phyloP scores from a whole-genome alignment of 768 basidiomycete species.

The Boletus pseudo-olivaceus region DNA sequence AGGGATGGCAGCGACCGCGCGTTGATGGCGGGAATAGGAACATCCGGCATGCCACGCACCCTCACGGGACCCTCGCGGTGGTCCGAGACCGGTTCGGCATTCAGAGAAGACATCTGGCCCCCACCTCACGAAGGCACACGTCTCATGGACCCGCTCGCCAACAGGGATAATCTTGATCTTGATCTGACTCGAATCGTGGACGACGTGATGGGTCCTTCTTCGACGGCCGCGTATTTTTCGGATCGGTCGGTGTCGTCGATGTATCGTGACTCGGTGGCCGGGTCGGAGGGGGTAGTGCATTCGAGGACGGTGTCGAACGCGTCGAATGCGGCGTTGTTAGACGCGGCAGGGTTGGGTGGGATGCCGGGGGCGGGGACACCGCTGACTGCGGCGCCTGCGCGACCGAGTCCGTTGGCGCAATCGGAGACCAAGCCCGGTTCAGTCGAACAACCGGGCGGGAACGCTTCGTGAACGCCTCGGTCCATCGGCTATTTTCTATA shows the following conservation, averaged over 20 bases:
- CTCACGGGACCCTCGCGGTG: neutral
- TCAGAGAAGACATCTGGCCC: slow-evolving; percentile 45
- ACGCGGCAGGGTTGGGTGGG: slow-evolving; percentile 20
- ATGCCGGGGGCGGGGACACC: neutral
- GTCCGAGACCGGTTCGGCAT: slow-evolving; percentile 45
- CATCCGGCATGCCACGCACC: neutral
- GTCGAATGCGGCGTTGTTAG: slow-evolving; percentile 22
- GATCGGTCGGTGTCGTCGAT: slow-evolving; percentile 24
- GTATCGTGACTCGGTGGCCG: slow-evolving; percentile 10
- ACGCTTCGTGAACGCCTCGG: neutral
- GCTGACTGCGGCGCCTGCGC: neutral
- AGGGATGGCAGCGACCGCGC: neutral
- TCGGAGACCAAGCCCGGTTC: neutral
- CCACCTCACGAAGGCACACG: slow-evolving; percentile 33
- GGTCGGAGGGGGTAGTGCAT: slow-evolving; percentile 5
- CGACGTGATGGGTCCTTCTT: slow-evolving; percentile 45
- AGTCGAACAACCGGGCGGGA: neutral
- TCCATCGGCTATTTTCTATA: neutral
- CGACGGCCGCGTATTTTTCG: slow-evolving; percentile 16
- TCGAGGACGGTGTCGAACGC: slow-evolving; percentile 20
- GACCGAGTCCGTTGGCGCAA: slow-evolving; percentile 23
- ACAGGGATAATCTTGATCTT: slow-evolving; percentile 24
- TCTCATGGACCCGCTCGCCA: slow-evolving; percentile 19
- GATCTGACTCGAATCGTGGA: slow-evolving; percentile 43
- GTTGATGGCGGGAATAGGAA: neutral